These are phyloP conservation scores for Fusarium chaquense DNA, from an alignment of 2,329 filamentous ascomycete species.

Conservation along the genomic window DNA sequence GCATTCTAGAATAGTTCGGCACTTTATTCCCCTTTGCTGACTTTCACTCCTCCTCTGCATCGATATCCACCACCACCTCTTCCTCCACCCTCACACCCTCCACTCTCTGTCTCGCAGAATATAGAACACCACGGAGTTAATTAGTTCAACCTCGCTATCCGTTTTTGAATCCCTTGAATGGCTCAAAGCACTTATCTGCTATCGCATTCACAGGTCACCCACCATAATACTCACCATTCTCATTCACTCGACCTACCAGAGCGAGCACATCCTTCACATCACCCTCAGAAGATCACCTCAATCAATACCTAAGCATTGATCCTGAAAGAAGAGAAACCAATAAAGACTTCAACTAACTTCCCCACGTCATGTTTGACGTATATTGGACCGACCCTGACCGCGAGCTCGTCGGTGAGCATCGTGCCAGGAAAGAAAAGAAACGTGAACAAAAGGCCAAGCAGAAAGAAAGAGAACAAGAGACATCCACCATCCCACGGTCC, in stretches of 20 bases:
- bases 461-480: conserved; percentile 26
- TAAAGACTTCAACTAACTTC: background rate
- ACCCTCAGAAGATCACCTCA: background rate
- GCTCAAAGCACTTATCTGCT: background rate
- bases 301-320: too few species aligned
- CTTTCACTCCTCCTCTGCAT: background rate
- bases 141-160: conserved; percentile 1
- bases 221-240: background rate
- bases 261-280: background rate
- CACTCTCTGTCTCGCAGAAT: background rate
- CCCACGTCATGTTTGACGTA: conserved; percentile 67
- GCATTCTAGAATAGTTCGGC: background rate
- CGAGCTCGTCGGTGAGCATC: conserved; percentile 66
- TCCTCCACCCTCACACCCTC: background rate
- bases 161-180: background rate
- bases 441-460: conserved; percentile 50
- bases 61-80: background rate
- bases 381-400: conserved; percentile 68
- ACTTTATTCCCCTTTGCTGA: background rate
- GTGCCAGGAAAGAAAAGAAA: conserved; percentile 60
- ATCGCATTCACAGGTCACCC: background rate
- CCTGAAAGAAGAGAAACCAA: background rate
- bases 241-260: background rate
- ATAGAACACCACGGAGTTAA: conserved; percentile 4
- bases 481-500: conserved; percentile 50